Evolutionary conservation across 2,329 filamentous ascomycete genomes (phyloP), one percentile per base, ranked within the genome.

Genomic region (Neurospora sp.): DNA sequence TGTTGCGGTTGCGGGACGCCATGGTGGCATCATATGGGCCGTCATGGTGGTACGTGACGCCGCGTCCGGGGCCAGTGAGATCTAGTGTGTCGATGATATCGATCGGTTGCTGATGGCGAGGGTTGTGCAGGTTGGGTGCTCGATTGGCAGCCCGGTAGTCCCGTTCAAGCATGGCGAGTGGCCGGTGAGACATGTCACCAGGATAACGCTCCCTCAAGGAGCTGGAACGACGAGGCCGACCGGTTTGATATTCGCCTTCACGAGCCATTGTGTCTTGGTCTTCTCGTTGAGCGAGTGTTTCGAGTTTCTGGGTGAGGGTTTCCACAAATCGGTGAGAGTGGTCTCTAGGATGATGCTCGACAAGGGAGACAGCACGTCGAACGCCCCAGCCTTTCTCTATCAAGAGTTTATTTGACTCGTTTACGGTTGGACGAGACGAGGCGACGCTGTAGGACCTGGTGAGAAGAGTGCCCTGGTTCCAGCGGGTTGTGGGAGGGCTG

Each of bases 1-100:
- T 84, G 75, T 88, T 84, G 4, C 81, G 84, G 80, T 97, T 97
- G 67, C 92, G 87, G 13, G 91, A 87, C 1, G 90, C 83, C 68
- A 93, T 84, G 2, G 92, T 91, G 10, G 94, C 93, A 78, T 98
- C 95, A 75, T 92, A 98, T 0, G 95, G 95, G 0, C 95, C 94
- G 73, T 91, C 92, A 76, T 98, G 95, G 79, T 97, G 95, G 79
- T 97, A 97, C 2, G 85, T 81, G 19, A 85, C 85, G 68, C 87
- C 86, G 52, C 85, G 79, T n/a, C 86, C 79, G 2, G 73, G 73
- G 5, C 73, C 75, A 3, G 85, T 82, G 68, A 83, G 84, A 77
- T 97, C 95, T 1, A 98, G 87, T 5, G 84, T 82, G 78, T 97
- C 95, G 76, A 98, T 96, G 9, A 85, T 84, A 78, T 98, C 94